A percentile compares a stretch with the other conserved stretches of the same genome.
Conservation (phyloP, 371 early-diverging fungal species). For the Rhizomucor miehei region DNA sequence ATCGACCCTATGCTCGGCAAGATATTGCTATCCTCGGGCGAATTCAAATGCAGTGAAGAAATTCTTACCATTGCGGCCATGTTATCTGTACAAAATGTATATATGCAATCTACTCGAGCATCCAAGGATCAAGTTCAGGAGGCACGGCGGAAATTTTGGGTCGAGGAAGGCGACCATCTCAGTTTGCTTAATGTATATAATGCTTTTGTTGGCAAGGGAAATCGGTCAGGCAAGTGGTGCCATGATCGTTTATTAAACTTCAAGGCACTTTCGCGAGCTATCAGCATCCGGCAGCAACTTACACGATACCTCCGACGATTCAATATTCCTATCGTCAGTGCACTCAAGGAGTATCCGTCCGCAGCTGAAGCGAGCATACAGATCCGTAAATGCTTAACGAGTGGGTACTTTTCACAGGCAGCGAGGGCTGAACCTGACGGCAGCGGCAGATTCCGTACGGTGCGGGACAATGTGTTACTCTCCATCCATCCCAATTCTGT, state of each 20-base stretch:
- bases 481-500: slow-evolving; percentile 77
- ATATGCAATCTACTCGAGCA: slow-evolving; percentile 52
- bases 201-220: slow-evolving; percentile 64
- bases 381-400: slow-evolving; percentile 70
- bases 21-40: slow-evolving; percentile 63
- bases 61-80: slow-evolving; percentile 82
- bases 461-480: slow-evolving; percentile 57
- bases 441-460: slow-evolving; percentile 64
- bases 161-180: slow-evolving; percentile 83
- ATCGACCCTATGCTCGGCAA: slow-evolving; percentile 76
- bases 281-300: slow-evolving; percentile 69
- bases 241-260: slow-evolving; percentile 70
- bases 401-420: slow-evolving; percentile 77
- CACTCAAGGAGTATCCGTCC: slow-evolving; percentile 28
- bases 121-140: slow-evolving; percentile 53
- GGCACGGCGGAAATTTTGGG: slow-evolving; percentile 70
- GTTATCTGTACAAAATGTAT: slow-evolving; percentile 77
- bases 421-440: slow-evolving; percentile 60
- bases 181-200: slow-evolving; percentile 78
- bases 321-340: slow-evolving; percentile 44
- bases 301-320: slow-evolving; percentile 61
- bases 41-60: slow-evolving; percentile 74
- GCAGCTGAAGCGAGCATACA: slow-evolving; percentile 34
- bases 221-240: slow-evolving; percentile 75
- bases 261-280: slow-evolving; percentile 66